Evolutionary conservation across 495 filamentous ascomycete genomes (phyloP), one percentile per base, ranked within the genome.

Genomic region (Amniculicola lignicola): DNA sequence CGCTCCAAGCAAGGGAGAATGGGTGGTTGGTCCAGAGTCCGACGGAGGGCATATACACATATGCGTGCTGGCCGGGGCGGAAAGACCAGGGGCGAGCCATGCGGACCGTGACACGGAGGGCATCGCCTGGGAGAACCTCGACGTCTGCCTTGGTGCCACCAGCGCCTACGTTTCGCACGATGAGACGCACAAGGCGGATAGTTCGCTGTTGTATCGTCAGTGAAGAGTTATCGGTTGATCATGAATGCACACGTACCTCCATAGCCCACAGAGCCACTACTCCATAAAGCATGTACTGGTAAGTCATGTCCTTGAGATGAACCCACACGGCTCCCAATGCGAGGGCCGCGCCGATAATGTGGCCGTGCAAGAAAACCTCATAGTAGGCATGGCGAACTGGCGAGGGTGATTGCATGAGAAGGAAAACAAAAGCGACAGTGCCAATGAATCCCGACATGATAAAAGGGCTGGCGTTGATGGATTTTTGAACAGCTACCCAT

Each of bases 321-420:
- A 89, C 71, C 78, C 83, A 95, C 1, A 86, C 72, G 61, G 77
- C 78, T 48, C 75, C 78, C 25, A 90, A 79, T 18, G 77, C 69
- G 35, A 86, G 61, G 15, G 81, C 69, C 12, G 82, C 87, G 12
- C 90, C 67, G 21, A 81, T 72, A 58, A 94, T 87, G 69, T 98
- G 93, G 19, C 85, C 63, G 59, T 87, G 83, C 51, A 97, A 75
- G 73, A 97, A 98, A 0, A 86, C 88, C 71, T 97, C 94, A 70
- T 98, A 97, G 71, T 95, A 96, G 15, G 92, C 91, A 69, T 96
- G 92, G 29, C 93, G 82, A 37, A 98, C 62, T 3, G 88, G 80
- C 1, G 88, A 88, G 11, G 84, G 74, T 23, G 90, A 86, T 40
- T 80, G 78, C 3, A 76, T 14, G 19, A 79, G 54, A 37, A 89